Evolutionary conservation across 371 early-diverging fungal species (phyloP).

Genomic region (Smittium culicis): DNA sequence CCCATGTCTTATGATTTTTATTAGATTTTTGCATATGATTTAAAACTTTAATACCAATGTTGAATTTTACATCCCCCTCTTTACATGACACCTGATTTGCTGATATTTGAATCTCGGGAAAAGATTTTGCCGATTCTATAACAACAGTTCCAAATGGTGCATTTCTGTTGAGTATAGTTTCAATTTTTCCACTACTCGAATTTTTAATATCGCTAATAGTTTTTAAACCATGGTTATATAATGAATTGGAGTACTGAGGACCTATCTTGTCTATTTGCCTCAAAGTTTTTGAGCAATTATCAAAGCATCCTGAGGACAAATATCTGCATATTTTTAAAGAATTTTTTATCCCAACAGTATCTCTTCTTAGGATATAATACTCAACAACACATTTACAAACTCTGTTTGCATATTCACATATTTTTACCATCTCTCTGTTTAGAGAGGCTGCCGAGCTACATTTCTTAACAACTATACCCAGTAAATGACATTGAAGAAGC

Average conservation of each 20-base stretch:
- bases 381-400: conserved; percentile 9
- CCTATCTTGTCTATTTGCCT: conserved; percentile 9
- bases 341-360: conserved; percentile 1
- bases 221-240: conserved; percentile 5
- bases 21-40: too few relatives aligned
- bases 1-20: not conserved
- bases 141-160: conserved; percentile 10
- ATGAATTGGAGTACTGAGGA: conserved; percentile 7
- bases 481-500: conserved; percentile 9
- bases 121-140: conserved; percentile 3
- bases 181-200: not conserved
- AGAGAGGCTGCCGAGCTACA: conserved; percentile 2
- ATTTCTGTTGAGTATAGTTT: conserved; percentile 9
- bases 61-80: not conserved
- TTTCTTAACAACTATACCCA: conserved; percentile 7
- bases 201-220: not conserved
- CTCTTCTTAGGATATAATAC: conserved; percentile 4
- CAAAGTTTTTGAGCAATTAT: conserved; percentile 5
- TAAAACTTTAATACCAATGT: not conserved
- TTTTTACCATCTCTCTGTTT: conserved; percentile 11
- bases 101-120: conserved; percentile 1
- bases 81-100: not conserved
- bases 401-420: not conserved
- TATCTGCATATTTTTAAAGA: not conserved
- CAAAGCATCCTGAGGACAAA: conserved; percentile 7